phyloP scores from a whole-genome alignment of 164 flowering plant genomes.

The grape (Vitis vinifera) region ASM3070453v1 NC_081818.1:8570001-8570500 shows the following conservation, averaged over 20 bases:
- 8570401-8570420: neutral
- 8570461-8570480: neutral
- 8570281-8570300: neutral
- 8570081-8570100: neutral
- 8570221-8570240: neutral
- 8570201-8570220: neutral
- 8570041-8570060: too few relatives aligned
- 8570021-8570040: too few relatives aligned
- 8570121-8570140: neutral
- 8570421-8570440: neutral
- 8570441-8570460: neutral
- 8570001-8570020: neutral
- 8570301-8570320: neutral
- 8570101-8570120: neutral
- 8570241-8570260: neutral
- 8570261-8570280: neutral
- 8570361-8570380: neutral
- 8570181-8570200: neutral
- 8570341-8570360: too few relatives aligned
- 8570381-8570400: neutral
- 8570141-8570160: neutral
- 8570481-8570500: neutral
- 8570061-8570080: neutral
- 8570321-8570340: neutral
- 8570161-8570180: neutral